Evolutionary conservation across 495 filamentous ascomycete species (phyloP), one percentile per base, ranked within the genome.

Genomic region (Neurospora sp.): DNA sequence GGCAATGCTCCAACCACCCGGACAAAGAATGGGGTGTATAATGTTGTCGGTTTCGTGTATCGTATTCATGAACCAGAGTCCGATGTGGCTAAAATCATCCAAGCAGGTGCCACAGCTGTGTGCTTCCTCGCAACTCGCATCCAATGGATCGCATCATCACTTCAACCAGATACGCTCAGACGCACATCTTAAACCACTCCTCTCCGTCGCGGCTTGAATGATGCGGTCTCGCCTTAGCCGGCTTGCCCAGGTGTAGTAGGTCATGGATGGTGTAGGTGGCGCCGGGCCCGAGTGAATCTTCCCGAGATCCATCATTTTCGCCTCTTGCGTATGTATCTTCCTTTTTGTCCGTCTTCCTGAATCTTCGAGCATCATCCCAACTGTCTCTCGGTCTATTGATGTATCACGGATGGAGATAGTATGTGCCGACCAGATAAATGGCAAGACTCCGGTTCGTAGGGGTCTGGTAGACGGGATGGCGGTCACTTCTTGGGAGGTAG

Each of bases 401-500:
- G 12, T 53, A 11, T 53, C 11, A 22, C 12, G 27, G 10, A 53
- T 53, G 4, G 27, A 11, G 20, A 53, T 27, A 53, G 46, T 22
- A 53, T 27, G 46, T 53, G 46, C 46, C 4, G 46, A 53, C 20
- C 20, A 20, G 46, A 27, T 53, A 22, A 9, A 27, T 61, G 53
- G 27, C 2, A 31, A 31, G 53, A 5, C 12, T 61, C 53, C 27
- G 27, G 27, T 31, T 61, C 6, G 22, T 16, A 61, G 27, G 27
- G 12, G 53, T 35, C 53, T 61, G 22, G 22, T 11, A 61, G 6
- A 61, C 53, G 6, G 22, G 53, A 35, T 61, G 14, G 1, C 27
- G 27, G 69, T 75, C 74, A 77, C 68, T 77, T 79, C 66, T 74
- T 77, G 20, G 77, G 72, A 12, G 44, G 44, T 48, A 37, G 53